Percentiles rank a stretch among this genome's conserved stretches.
Evolutionary conservation across 2,329 filamentous ascomycete species (phyloP).

Genomic region (Exserohilum turcica): DNA sequence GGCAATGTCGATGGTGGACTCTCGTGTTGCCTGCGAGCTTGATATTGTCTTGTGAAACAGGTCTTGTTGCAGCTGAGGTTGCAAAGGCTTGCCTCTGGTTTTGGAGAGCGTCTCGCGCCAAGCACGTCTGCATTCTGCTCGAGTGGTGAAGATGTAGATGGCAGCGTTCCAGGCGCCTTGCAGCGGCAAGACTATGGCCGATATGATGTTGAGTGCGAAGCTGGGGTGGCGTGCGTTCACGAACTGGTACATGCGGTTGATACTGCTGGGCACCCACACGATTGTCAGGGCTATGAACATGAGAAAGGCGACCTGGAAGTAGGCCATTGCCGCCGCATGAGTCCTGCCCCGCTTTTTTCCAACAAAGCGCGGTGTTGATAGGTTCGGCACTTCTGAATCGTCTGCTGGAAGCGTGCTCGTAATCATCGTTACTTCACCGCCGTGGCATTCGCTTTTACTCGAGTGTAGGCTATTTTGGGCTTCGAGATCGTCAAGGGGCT

Average conservation of each 20-base stretch:
- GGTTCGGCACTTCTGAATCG: neutral
- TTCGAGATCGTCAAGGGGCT: constrained; percentile 4
- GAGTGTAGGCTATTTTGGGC: neutral
- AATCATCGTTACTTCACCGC: constrained; percentile 16
- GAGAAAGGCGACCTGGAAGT: constrained; percentile 71
- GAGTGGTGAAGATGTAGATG: constrained; percentile 65
- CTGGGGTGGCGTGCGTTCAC: constrained; percentile 55
- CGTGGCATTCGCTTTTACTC: neutral
- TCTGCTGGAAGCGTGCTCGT: constrained; percentile 6
- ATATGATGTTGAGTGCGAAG: constrained; percentile 69
- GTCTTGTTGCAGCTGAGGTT: constrained; percentile 1
- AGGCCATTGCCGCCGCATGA: constrained; percentile 67
- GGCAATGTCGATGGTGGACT: constrained; percentile 14
- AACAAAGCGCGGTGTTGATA: neutral
- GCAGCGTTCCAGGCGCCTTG: constrained; percentile 86
- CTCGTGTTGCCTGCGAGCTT: constrained; percentile 11
- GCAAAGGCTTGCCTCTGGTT: constrained; percentile 10
- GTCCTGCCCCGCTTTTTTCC: constrained; percentile 11
- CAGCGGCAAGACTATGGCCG: constrained; percentile 75
- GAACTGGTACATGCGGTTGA: constrained; percentile 76
- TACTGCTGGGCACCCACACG: constrained; percentile 70
- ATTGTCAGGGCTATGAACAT: constrained; percentile 74
- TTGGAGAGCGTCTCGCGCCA: constrained; percentile 11
- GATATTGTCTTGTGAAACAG: constrained; percentile 8
- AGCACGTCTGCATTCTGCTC: constrained; percentile 34